Percentiles rank a stretch among this genome's conserved stretches.
These are phyloP conservation scores for Emericellopsis cladophorae DNA, from an alignment of 2,329 filamentous ascomycete genomes.

Conservation along the genomic window DNA sequence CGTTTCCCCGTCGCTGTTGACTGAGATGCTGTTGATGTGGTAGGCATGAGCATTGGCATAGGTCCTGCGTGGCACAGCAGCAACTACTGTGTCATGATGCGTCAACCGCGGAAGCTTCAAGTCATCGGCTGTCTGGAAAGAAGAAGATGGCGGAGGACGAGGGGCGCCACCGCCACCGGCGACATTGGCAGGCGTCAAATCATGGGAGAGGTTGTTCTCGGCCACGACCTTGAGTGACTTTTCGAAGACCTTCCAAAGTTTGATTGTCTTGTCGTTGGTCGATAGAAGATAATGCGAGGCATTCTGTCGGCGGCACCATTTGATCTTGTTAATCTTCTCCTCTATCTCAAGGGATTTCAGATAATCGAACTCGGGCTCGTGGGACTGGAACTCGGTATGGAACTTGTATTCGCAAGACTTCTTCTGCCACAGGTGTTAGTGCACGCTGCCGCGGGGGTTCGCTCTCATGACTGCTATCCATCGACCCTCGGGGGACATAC, in stretches of 20 bases:
- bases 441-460: constrained; percentile 15
- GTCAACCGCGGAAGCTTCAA: constrained; percentile 92
- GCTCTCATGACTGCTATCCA: background rate
- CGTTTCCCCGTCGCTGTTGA: constrained; percentile 97
- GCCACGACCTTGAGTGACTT: constrained; percentile 98
- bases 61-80: constrained; percentile 86
- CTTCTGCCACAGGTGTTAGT: constrained; percentile 48
- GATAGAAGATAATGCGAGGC: constrained; percentile 95
- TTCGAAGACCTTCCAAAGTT: constrained; percentile 99
- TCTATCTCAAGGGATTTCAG: constrained; percentile 98
- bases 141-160: constrained; percentile 51
- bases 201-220: constrained; percentile 95
- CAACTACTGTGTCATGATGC: constrained; percentile 96
- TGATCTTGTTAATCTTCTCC: constrained; percentile 99
- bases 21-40: constrained; percentile 99
- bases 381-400: constrained; percentile 98
- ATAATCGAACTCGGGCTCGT: constrained; percentile 99
- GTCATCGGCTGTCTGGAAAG: constrained; percentile 70
- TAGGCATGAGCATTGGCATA: constrained; percentile 98
- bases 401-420: constrained; percentile 99
- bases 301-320: constrained; percentile 98
- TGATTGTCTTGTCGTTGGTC: constrained; percentile 99
- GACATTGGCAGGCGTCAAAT: constrained; percentile 66
- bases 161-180: constrained; percentile 68
- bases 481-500: constrained; percentile 34